Percentiles rank a stretch among this genome's conserved stretches.
Evolutionary conservation across 2,329 filamentous ascomycete species (phyloP).

Genomic region (Cladosporium sp.): DNA sequence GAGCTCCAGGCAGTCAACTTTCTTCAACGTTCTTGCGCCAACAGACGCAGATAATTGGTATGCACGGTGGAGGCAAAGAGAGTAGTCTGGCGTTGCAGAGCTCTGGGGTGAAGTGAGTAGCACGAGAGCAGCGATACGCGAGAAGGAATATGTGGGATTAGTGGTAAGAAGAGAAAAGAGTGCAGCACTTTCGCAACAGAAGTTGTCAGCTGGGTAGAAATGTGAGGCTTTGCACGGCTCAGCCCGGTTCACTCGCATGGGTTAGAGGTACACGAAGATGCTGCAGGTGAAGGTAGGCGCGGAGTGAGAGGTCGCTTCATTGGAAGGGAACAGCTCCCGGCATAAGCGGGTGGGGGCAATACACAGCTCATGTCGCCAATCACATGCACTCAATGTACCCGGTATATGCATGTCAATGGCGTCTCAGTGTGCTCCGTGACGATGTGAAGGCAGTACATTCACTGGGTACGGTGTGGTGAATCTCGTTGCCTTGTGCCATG

Average conservation of each 20-base stretch:
- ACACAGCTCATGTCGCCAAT: background rate
- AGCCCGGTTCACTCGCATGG: constrained; percentile 13
- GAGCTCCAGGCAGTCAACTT: background rate
- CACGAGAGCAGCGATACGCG: background rate
- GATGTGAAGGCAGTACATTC: background rate
- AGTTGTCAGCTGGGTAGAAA: constrained; percentile 1
- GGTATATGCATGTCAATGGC: background rate
- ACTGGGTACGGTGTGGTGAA: background rate
- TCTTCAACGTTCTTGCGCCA: background rate
- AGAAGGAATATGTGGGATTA: background rate
- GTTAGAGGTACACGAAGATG: background rate
- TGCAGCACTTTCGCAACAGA: background rate
- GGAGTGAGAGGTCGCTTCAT: background rate
- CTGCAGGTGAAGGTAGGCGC: background rate
- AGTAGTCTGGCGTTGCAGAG: background rate
- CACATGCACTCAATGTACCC: background rate
- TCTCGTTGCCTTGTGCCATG: background rate
- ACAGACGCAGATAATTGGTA: background rate
- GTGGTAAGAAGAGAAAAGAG: background rate
- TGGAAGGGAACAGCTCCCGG: constrained; percentile 7
- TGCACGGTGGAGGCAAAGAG: background rate
- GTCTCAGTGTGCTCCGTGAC: background rate
- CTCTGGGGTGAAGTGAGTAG: background rate
- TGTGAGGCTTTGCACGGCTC: constrained; percentile 11
- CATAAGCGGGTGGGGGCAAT: background rate